phyloP scores from a whole-genome alignment of 2,329 filamentous ascomycete genomes.

The Gnomoniopsis sp. region DNA sequence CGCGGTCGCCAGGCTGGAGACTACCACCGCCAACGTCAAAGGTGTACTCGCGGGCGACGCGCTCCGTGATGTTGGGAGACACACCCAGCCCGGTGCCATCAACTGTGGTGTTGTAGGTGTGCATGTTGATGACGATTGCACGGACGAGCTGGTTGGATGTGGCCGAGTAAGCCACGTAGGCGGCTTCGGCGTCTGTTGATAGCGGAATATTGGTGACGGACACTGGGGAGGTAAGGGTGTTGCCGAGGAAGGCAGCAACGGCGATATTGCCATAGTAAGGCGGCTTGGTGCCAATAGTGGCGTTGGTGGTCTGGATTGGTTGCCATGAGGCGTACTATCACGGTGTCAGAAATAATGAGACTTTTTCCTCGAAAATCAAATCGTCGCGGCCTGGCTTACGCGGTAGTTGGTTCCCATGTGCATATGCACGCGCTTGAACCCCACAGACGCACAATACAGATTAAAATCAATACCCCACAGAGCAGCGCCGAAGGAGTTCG shows the following conservation, averaged over 20 bases:
- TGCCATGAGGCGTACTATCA: slow-evolving; percentile 57
- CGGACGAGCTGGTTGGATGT: slow-evolving; percentile 34
- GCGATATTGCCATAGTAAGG: slow-evolving; percentile 63
- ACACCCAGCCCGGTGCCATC: slow-evolving; percentile 31
- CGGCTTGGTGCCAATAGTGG: slow-evolving; percentile 54
- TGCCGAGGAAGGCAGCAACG: slow-evolving; percentile 53
- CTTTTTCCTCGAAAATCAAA: too few species aligned
- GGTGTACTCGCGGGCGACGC: slow-evolving; percentile 36
- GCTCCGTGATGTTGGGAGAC: slow-evolving; percentile 22
- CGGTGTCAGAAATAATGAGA: background rate
- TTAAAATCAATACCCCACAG: slow-evolving; percentile 64
- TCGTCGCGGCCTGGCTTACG: slow-evolving; percentile 20
- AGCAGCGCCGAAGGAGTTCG: slow-evolving; percentile 62
- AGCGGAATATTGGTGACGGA: slow-evolving; percentile 47
- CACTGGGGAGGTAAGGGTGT: slow-evolving; percentile 32
- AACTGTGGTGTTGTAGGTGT: slow-evolving; percentile 56
- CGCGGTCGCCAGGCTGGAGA: slow-evolving; percentile 31
- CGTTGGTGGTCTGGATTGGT: slow-evolving; percentile 47
- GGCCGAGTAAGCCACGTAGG: slow-evolving; percentile 53
- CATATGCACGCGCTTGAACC: slow-evolving; percentile 58
- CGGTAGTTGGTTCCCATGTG: slow-evolving; percentile 63
- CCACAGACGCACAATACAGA: slow-evolving; percentile 52
- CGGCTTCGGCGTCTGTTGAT: slow-evolving; percentile 38
- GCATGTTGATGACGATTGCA: slow-evolving; percentile 56
- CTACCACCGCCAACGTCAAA: slow-evolving; percentile 34